Percentiles rank a stretch among this genome's conserved stretches.
phyloP scores from a whole-genome alignment of 805 yeast genomes.

The Teunomyces aglyptinius region DNA sequence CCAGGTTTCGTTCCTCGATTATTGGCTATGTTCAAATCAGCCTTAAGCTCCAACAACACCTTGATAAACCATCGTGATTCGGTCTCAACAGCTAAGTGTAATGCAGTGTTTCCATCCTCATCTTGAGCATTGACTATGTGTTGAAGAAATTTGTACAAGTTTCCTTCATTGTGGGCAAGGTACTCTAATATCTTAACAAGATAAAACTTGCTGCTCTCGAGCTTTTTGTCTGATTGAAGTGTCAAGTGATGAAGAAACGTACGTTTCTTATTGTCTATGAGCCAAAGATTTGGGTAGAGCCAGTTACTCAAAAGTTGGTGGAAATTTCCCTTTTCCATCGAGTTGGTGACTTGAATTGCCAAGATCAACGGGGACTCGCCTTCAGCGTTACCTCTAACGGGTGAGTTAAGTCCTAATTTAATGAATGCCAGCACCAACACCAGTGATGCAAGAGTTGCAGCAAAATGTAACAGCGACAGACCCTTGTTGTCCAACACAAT shows the following conservation, averaged over 20 bases:
- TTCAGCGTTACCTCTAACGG: constrained; percentile 36
- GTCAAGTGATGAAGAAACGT: constrained; percentile 87
- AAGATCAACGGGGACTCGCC: constrained; percentile 53
- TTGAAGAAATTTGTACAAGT: constrained; percentile 17
- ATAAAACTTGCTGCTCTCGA: constrained; percentile 36
- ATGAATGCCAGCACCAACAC: constrained; percentile 35
- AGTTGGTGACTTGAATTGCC: constrained; percentile 79
- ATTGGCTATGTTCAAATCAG: constrained; percentile 67
- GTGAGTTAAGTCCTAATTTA: constrained; percentile 34
- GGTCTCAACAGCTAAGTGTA: constrained; percentile 41
- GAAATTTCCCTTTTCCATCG: constrained; percentile 77
- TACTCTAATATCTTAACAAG: constrained; percentile 33
- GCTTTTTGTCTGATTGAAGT: constrained; percentile 33
- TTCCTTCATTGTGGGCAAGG: constrained; percentile 22
- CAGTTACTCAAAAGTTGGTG: constrained; percentile 59
- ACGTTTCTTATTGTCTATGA: constrained; percentile 60
- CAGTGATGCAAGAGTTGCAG: constrained; percentile 38
- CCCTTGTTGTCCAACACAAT: constrained; percentile 39
- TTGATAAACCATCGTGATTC: constrained; percentile 39
- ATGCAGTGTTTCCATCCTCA: constrained; percentile 37
- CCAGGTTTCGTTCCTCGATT: constrained; percentile 82
- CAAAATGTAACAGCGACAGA: constrained; percentile 44
- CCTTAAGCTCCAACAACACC: constrained; percentile 32
- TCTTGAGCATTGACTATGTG: constrained; percentile 35
- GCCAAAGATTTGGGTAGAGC: constrained; percentile 59